phyloP scores from a whole-genome alignment of 164 flowering plant genomes.

The Stephania cephalantha region DNA sequence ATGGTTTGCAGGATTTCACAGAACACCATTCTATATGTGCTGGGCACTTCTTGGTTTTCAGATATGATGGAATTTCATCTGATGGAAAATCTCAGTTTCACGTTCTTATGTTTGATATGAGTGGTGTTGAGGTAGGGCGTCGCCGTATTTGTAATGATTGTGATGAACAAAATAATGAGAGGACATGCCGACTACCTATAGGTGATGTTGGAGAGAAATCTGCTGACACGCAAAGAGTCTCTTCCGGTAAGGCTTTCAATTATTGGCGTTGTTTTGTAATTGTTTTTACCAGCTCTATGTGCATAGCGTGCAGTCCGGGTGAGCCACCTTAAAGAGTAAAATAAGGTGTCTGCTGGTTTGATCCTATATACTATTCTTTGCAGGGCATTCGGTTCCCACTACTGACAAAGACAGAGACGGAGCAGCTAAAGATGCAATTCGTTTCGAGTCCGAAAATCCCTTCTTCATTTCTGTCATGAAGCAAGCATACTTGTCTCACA shows the following conservation, averaged over 20 bases:
- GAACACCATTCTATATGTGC: slow-evolving; percentile 15
- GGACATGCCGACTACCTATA: background rate
- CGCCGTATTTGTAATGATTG: background rate
- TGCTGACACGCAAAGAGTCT: background rate
- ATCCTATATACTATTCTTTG: no score
- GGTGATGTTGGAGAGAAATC: background rate
- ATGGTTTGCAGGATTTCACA: slow-evolving; percentile 22
- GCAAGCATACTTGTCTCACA: background rate
- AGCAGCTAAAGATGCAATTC: background rate
- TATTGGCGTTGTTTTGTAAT: background rate
- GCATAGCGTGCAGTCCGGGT: no score
- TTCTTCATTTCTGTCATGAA: background rate
- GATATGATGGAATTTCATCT: background rate
- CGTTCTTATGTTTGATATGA: slow-evolving; percentile 8
- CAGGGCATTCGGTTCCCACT: no score
- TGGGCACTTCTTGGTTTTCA: slow-evolving; percentile 6
- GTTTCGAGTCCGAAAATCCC: background rate
- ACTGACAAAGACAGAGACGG: background rate
- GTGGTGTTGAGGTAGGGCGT: slow-evolving; percentile 1
- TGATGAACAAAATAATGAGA: background rate
- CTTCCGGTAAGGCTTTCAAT: background rate
- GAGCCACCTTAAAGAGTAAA: no score
- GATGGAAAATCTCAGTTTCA: slow-evolving; percentile 1
- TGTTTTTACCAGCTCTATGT: no score
- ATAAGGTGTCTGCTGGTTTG: no score